phyloP scores from a whole-genome alignment of 2,329 filamentous ascomycete genomes.

The Ceratocystis diversiconidia region DNA sequence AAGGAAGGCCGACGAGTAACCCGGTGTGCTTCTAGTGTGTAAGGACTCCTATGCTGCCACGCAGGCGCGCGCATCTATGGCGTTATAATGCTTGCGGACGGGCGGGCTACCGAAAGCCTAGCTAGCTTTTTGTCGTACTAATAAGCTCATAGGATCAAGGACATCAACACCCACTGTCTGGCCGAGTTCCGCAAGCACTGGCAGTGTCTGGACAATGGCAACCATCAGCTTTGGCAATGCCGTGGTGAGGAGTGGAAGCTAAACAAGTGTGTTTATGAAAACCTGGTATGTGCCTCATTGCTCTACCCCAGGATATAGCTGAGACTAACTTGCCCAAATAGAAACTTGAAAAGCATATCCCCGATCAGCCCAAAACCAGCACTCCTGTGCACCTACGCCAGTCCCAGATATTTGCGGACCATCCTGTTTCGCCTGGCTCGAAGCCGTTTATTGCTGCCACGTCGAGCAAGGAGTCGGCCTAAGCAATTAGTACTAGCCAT shows the following conservation, averaged over 20 bases:
- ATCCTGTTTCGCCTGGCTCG: constrained; percentile 31
- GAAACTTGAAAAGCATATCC: constrained; percentile 72
- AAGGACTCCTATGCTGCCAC: constrained; percentile 32
- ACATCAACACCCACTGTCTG: constrained; percentile 91
- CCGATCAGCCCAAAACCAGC: constrained; percentile 54
- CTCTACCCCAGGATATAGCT: not conserved
- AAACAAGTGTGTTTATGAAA: constrained; percentile 92
- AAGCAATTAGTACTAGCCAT: not conserved
- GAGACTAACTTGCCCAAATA: constrained; percentile 25
- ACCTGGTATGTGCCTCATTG: constrained; percentile 52
- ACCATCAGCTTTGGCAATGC: constrained; percentile 96
- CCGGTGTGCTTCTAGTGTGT: constrained; percentile 92
- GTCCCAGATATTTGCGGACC: constrained; percentile 47
- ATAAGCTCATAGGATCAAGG: constrained; percentile 52
- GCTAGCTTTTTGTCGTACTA: not conserved
- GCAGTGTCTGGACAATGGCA: constrained; percentile 92
- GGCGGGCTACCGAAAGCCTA: not conserved
- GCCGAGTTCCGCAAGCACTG: constrained; percentile 86
- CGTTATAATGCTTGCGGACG: not conserved
- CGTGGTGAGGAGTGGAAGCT: constrained; percentile 73
- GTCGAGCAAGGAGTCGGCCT: constrained; percentile 24
- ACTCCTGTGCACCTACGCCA: constrained; percentile 61
- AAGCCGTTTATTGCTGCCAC: constrained; percentile 29
- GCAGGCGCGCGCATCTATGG: not conserved
- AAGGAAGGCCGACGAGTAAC: constrained; percentile 95